phyloP scores from a whole-genome alignment of 306 rosid species.

The Trichosanthes cucumerina region DNA sequence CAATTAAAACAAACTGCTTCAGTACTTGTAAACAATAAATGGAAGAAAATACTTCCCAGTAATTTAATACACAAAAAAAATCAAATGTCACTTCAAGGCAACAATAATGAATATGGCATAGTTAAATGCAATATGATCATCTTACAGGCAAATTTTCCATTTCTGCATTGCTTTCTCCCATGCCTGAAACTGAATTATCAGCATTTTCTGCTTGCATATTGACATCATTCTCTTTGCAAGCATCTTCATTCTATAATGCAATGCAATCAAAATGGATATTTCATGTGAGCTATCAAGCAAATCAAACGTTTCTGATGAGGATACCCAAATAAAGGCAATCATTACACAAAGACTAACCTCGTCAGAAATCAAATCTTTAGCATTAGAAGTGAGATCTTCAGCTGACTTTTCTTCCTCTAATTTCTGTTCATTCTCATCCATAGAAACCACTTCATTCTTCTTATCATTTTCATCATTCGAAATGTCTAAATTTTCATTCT shows the following conservation, averaged over 20 bases:
- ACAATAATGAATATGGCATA: not conserved
- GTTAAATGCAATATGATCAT: not conserved
- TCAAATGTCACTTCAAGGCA: not conserved
- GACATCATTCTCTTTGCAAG: not conserved
- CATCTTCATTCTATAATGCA: not conserved
- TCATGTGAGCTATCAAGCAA: not conserved
- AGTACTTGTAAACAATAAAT: not conserved
- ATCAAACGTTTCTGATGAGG: not conserved
- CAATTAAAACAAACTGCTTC: not conserved
- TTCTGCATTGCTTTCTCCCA: not conserved
- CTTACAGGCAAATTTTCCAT: not conserved
- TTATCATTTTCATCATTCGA: not conserved
- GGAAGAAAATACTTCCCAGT: not conserved
- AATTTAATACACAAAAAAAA: not conserved
- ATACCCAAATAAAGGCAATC: not conserved
- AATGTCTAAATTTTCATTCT: not conserved
- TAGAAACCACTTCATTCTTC: not conserved
- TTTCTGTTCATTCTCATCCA: not conserved
- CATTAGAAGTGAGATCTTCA: conserved; percentile 9
- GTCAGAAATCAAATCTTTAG: not conserved
- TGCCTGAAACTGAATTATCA: not conserved
- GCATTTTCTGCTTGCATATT: not conserved
- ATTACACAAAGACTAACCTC: conserved; percentile 8
- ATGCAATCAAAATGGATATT: not conserved
- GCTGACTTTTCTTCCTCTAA: conserved; percentile 4